Base-by-base conservation (phyloP, 163 green algal species). In the Scenedesmus sp. region DNA sequence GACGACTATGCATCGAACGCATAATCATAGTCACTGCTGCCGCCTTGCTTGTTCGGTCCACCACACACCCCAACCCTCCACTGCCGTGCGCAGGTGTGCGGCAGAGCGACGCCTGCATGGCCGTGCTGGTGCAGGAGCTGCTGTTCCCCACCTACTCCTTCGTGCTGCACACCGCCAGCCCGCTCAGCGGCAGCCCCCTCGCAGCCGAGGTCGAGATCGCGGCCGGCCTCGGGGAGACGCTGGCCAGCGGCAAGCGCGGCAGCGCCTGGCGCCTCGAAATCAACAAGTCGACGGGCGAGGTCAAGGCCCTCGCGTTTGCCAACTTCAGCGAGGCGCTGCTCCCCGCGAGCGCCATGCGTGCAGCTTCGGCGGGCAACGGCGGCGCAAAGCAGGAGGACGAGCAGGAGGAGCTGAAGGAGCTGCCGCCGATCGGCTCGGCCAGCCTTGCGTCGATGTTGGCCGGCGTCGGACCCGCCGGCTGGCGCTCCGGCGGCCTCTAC, bases 111-210 rank as follows among this genome's bases (percentile, higher is more conserved):
- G 97, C 98, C 0, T 91, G 86, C 79, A 99, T 99, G 98, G 97
- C 96, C 0, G 97, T 99, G 68, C 95, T 99, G 9, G 90, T 99
- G 6, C 97, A 99, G 96, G 91, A 97, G 92, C 93, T 98, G 95
- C 88, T 99, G 22, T 85, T 81, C 0, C 97, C 98, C 0, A 93
- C 97, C 42, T 81, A 98, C 7, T 97, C 91, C 82, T 99, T 99
- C 85, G 97, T 99, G 83, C 95, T 99, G 91, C 98, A 99, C 96
- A 99, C 98, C 0, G 93, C 89, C 3, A 95, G 96, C 87, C 98
- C 98, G 1, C 79, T 98, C 37, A 96, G 95, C 53, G 81, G 93
- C 72, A 94, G 98, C 91, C 44, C 89, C 0, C 87, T 92, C 35
- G 79, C 94, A 24, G 90, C 99, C 85, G 94, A 97, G n/a, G 97